These are phyloP conservation scores for Aspergillus aculeatus DNA, from an alignment of 2,329 filamentous ascomycete genomes.

Conservation along the genomic window DNA sequence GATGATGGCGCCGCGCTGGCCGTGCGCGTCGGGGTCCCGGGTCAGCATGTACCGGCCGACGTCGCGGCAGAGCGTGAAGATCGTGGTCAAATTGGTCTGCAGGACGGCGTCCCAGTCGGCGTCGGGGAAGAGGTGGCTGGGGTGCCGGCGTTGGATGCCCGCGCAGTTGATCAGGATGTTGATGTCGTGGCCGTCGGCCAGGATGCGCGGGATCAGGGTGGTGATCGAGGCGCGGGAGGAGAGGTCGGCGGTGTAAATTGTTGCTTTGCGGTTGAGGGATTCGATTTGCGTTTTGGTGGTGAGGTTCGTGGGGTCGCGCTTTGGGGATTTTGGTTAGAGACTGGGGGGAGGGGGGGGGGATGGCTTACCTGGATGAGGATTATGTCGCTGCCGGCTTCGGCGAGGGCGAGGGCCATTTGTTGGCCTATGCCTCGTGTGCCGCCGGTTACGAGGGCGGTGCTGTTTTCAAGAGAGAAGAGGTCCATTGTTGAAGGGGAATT, in stretches of 20 bases:
- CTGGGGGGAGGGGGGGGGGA: neutral
- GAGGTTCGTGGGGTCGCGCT: slow-evolving; percentile 21
- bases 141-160: slow-evolving; percentile 75
- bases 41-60: slow-evolving; percentile 25
- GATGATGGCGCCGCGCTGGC: slow-evolving; percentile 59
- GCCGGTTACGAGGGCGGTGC: slow-evolving; percentile 37
- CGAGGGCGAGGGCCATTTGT: slow-evolving; percentile 26
- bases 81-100: slow-evolving; percentile 77
- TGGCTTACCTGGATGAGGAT: slow-evolving; percentile 19
- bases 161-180: slow-evolving; percentile 79
- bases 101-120: slow-evolving; percentile 72
- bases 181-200: slow-evolving; percentile 52
- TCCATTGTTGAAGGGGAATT: slow-evolving; percentile 12
- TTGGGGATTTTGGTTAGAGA: neutral
- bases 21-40: slow-evolving; percentile 9
- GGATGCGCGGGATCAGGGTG: slow-evolving; percentile 29
- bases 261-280: slow-evolving; percentile 32
- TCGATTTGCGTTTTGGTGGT: slow-evolving; percentile 25
- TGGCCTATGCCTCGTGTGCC: slow-evolving; percentile 39
- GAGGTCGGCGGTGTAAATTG: slow-evolving; percentile 38
- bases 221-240: slow-evolving; percentile 31
- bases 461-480: slow-evolving; percentile 24
- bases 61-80: slow-evolving; percentile 58
- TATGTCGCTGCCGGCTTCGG: slow-evolving; percentile 7
- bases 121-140: slow-evolving; percentile 69